A percentile compares a stretch with the other conserved stretches of the same genome.
These are phyloP conservation scores for Epichloe uncinata DNA, from an alignment of 2,329 filamentous ascomycete species.

Conservation along the genomic window DNA sequence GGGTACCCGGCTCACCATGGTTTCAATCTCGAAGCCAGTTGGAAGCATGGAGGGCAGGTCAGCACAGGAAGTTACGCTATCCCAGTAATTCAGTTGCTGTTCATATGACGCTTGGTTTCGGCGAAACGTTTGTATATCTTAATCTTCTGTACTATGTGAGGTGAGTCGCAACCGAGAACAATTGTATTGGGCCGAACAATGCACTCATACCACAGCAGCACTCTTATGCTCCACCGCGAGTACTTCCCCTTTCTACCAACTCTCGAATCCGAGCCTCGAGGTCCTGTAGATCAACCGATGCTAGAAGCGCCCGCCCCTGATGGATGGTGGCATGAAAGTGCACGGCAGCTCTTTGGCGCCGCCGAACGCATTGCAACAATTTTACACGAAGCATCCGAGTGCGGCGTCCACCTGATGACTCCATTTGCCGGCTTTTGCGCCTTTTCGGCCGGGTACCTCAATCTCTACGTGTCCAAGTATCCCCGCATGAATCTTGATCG, in stretches of 20 bases:
- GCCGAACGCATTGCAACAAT: conserved; percentile 22
- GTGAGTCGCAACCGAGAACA: conserved; percentile 12
- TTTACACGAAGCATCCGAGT: conserved; percentile 24
- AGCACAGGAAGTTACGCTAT: conserved; percentile 23
- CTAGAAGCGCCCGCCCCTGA: conserved; percentile 24
- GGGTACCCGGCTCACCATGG: conserved; percentile 24
- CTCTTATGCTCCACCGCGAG: conserved; percentile 28
- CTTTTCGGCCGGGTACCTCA: conserved; percentile 30
- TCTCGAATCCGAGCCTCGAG: conserved; percentile 18
- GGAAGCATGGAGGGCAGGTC: conserved; percentile 21
- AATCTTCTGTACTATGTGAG: conserved; percentile 31
- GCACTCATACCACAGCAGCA: conserved; percentile 11
- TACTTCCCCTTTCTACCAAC: conserved; percentile 31
- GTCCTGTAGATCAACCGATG: conserved; percentile 26
- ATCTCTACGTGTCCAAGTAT: conserved; percentile 25
- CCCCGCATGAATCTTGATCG: conserved; percentile 27
- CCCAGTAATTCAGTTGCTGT: conserved; percentile 23
- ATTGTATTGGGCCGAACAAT: neutral
- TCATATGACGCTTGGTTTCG: conserved; percentile 25
- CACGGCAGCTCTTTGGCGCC: conserved; percentile 22
- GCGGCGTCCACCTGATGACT: conserved; percentile 22
- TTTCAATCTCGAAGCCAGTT: conserved; percentile 16
- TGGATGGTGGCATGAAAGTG: conserved; percentile 27
- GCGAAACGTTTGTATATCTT: conserved; percentile 28
- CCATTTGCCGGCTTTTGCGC: conserved; percentile 32